Conservation (phyloP, 495 filamentous ascomycete genomes). For the Aspergillus hancockii region DNA sequence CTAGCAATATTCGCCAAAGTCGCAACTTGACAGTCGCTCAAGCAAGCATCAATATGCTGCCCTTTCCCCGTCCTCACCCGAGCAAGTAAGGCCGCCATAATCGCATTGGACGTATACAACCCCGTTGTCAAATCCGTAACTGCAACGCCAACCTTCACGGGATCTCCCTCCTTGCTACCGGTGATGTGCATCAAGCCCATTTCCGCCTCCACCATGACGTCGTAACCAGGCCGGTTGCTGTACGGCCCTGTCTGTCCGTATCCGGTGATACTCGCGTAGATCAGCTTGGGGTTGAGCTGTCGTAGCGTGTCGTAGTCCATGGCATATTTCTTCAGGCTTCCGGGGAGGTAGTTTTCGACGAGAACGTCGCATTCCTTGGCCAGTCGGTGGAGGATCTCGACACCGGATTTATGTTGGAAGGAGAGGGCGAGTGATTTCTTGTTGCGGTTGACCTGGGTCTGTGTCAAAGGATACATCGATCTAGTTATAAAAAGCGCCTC, state of each 20-base stretch:
- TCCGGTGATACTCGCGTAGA: conserved; percentile 71
- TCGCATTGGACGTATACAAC: conserved; percentile 93
- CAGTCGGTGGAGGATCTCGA: conserved; percentile 82
- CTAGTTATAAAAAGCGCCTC: conserved; percentile 15
- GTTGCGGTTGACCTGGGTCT: conserved; percentile 81
- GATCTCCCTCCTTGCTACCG: conserved; percentile 79
- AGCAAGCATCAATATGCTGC: conserved; percentile 87
- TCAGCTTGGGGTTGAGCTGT: conserved; percentile 73
- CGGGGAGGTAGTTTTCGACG: conserved; percentile 96
- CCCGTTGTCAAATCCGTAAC: conserved; percentile 96
- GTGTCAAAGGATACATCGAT: conserved; percentile 2
- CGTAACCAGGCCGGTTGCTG: conserved; percentile 85
- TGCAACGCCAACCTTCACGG: conserved; percentile 95
- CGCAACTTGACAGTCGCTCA: conserved; percentile 94
- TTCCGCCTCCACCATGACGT: conserved; percentile 99
- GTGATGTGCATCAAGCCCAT: conserved; percentile 99
- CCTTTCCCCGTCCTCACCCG: conserved; percentile 69
- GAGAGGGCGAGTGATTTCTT: conserved; percentile 93
- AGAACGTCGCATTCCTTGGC: conserved; percentile 85
- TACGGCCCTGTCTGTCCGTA: conserved; percentile 95
- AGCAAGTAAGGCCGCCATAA: conserved; percentile 88
- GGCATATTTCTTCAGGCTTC: conserved; percentile 83
- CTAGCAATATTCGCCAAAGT: conserved; percentile 92
- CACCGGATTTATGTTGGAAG: conserved; percentile 79
- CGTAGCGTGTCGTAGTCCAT: conserved; percentile 81